Evolutionary conservation across 2,329 filamentous ascomycete species (phyloP), one percentile per base, ranked within the genome.

Genomic region (Aspergillus pseudonomiae): DNA sequence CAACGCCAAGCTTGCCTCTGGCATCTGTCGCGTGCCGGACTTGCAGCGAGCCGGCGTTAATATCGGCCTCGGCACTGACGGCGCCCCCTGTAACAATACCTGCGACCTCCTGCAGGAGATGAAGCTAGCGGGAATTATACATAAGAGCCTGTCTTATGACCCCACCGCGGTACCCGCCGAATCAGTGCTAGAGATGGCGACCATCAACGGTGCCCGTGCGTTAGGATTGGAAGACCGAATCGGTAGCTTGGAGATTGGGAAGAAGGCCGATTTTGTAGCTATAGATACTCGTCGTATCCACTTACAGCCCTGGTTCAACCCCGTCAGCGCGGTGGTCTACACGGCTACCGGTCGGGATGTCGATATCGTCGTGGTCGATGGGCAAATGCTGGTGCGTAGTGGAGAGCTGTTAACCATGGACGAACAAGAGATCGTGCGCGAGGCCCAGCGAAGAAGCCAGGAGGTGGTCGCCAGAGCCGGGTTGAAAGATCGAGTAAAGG

Each of bases 21-120:
- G 83, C 0, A 80, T 85, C 59, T 81, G 81, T 28, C 75, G 77
- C 6, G 77, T 85, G 0, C 82, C 82, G 0, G 78, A 81, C 30
- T 74, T 85, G 70, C 71, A 83, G 26, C 63, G 70, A 0, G 75
- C 73, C 0, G 76, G 77, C 0, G 78, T 85, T 6, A 85, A 83
- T 63, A 78, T 85, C 7, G 74, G 75, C 0, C 72, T 86, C 0
- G 84, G 84, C 0, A 85, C 84, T 0, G 84, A 86, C 67, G 83
- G 83, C 0, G 83, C 83, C 0, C 83, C 84, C 0, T 85, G 83
- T 69, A 82, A 82, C 41, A 85, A 85, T 65, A 80, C 80, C 7
- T 84, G 83, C 69, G 83, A 85, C 64, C 78, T 85, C 71, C 69
- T 85, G 21, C 81, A 81, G 55, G 83, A 86, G 72, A 85, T 85